Evolutionary conservation across 805 yeast species (phyloP), one percentile per base, ranked within the genome.

Genomic region (Vanderwaltozyma yarrowii): DNA sequence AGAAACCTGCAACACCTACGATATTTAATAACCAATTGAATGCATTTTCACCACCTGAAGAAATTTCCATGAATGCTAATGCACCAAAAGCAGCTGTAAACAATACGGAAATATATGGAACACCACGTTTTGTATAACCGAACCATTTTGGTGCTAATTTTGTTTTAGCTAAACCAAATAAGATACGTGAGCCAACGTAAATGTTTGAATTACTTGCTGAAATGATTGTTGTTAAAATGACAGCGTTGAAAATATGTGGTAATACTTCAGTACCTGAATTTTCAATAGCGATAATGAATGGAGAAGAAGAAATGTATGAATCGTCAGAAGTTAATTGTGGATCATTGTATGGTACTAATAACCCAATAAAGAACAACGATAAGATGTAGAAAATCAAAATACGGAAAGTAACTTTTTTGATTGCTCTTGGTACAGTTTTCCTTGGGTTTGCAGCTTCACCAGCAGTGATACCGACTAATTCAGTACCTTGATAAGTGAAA

Each of bases 181-280:
- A 56, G 31, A 78, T 66, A 61, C 92, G 67, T 3, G 87, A 79
- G 30, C 85, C 80, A 46, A 78, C 74, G 60, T 80, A 80, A 23
- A 80, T 68, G 53, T 79, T 78, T 12, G 87, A 79, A 63, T 81
- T 81, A 55, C 79, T 89, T 20, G 89, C 87, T n/a, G 88, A 80
- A 35, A 79, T 69, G 40, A 80, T 73, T 14, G 88, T 77, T 17
- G 70, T 47, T 33, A 81, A 55, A 43, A 81, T 74, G 37, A 80
- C 79, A 14, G 80, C 88, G 54, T 81, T 81, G 60, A 81, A 77
- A 38, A 81, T 76, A 52, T 74, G 69, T 33, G 87, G 84, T 42
- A 81, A 62, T 3, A 78, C 70, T 42, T 65, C 64, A 16, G 87
- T 80, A 24, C 85, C 86, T 4, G 78, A 70, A 60, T 77, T 78